Evolutionary conservation across 495 filamentous ascomycete species (phyloP).

Genomic region (Talaromyces ruber): DNA sequence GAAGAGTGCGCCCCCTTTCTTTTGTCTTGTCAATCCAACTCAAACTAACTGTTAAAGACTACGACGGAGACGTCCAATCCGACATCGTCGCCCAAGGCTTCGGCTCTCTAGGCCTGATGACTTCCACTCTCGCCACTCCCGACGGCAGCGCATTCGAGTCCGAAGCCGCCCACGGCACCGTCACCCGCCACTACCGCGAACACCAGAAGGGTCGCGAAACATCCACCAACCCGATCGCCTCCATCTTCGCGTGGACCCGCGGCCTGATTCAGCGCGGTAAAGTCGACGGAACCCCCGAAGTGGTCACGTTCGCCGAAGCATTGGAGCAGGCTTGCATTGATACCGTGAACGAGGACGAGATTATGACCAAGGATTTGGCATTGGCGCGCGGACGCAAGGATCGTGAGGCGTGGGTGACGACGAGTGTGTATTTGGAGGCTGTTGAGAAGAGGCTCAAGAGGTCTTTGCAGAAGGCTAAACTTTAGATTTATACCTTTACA

Average conservation of each 20-base stretch:
- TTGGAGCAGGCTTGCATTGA: conserved; percentile 93
- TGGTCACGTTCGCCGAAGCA: conserved; percentile 80
- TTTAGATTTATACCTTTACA: neutral
- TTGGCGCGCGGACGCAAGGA: conserved; percentile 81
- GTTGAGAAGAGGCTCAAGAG: conserved; percentile 78
- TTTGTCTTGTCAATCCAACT: neutral
- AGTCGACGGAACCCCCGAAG: conserved; percentile 80
- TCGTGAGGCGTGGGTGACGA: conserved; percentile 78
- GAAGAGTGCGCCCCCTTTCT: conserved; percentile 70
- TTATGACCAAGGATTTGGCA: conserved; percentile 99
- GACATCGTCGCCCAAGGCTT: conserved; percentile 98
- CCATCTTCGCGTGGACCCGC: conserved; percentile 97
- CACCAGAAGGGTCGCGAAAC: conserved; percentile 96
- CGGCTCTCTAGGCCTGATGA: conserved; percentile 96
- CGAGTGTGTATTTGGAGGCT: conserved; percentile 76
- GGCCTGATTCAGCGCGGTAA: conserved; percentile 87
- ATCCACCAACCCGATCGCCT: conserved; percentile 96
- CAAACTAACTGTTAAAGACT: conserved; percentile 48
- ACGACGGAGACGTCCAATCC: conserved; percentile 98
- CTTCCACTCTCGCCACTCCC: conserved; percentile 90
- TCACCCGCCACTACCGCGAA: conserved; percentile 96
- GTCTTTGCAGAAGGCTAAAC: conserved; percentile 41
- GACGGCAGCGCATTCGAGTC: conserved; percentile 94
- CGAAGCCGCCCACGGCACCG: conserved; percentile 96
- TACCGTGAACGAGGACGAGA: conserved; percentile 82